These are phyloP conservation scores for Glarea lozoyensis DNA, from an alignment of 495 filamentous ascomycete genomes.

Conservation along the genomic window DNA sequence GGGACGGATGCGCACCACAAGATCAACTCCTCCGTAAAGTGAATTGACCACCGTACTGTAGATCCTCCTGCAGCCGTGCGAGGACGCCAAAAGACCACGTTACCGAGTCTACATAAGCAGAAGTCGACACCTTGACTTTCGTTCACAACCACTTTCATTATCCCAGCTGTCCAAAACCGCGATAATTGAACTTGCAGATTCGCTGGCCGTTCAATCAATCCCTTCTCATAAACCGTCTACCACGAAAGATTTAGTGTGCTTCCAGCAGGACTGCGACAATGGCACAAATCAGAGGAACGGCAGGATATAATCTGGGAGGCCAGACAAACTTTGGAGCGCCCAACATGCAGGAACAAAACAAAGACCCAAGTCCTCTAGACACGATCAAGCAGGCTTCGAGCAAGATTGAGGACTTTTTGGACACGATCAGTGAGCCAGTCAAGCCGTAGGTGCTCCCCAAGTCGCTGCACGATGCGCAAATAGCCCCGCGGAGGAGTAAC, in stretches of 20 bases:
- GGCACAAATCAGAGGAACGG: constrained; percentile 95
- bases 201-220: neutral
- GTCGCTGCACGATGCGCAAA: neutral
- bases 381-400: constrained; percentile 88
- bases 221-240: constrained; percentile 1
- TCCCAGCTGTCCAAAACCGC: neutral
- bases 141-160: neutral
- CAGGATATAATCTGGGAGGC: constrained; percentile 84
- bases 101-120: constrained; percentile 5
- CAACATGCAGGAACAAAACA: constrained; percentile 49
- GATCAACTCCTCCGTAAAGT: too few relatives aligned
- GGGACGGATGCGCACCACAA: too few relatives aligned
- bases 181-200: neutral
- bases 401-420: constrained; percentile 94
- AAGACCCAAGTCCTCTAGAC: constrained; percentile 82
- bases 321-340: constrained; percentile 65
- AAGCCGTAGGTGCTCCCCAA: constrained; percentile 67
- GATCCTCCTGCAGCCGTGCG: neutral
- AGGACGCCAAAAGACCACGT: neutral
- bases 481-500: neutral
- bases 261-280: constrained; percentile 37
- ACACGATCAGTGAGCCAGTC: constrained; percentile 79
- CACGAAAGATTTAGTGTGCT: constrained; percentile 7
- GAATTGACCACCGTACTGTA: too few relatives aligned
- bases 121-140: constrained; percentile 1